Conservation (phyloP, 805 yeast species). For the Phaffomyces opuntiae region DNA sequence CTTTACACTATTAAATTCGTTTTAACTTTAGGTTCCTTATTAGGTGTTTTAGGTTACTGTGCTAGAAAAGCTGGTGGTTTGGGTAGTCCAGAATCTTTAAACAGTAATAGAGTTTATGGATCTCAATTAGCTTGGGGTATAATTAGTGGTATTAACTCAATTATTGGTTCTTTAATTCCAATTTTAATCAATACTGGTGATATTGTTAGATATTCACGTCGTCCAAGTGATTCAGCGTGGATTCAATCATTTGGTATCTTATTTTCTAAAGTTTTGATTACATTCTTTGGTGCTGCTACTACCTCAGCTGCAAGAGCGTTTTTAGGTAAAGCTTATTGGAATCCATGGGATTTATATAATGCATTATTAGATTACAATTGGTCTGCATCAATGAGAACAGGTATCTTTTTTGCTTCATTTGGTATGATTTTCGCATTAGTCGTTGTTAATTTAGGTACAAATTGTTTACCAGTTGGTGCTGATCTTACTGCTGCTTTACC, state of each 20-base stretch:
- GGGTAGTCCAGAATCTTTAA: slow-evolving; percentile 3
- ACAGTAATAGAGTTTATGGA: slow-evolving; percentile 2
- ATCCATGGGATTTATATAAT: slow-evolving; percentile 2
- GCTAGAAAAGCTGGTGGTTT: slow-evolving; percentile 8
- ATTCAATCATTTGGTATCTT: slow-evolving; percentile 1
- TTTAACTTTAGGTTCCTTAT: slow-evolving; percentile 15
- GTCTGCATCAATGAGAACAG: slow-evolving; percentile 1
- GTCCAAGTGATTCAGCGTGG: slow-evolving; percentile 3
- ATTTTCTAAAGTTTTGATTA: slow-evolving; percentile 1
- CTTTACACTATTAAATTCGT: not conserved
- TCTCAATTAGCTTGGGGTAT: slow-evolving; percentile 2
- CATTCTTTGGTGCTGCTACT: slow-evolving; percentile 3
- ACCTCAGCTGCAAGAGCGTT: slow-evolving; percentile 1
- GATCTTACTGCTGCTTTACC: slow-evolving; percentile 2
- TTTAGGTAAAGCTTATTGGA: slow-evolving; percentile 1
- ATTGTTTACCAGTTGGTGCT: slow-evolving; percentile 4
- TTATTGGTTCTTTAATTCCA: slow-evolving; percentile 2
- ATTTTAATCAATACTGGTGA: slow-evolving; percentile 3
- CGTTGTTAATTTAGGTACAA: slow-evolving; percentile 2
- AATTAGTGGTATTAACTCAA: slow-evolving; percentile 1
- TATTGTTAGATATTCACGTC: slow-evolving; percentile 2
- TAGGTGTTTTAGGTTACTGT: slow-evolving; percentile 9
- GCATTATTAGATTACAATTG: slow-evolving; percentile 1
- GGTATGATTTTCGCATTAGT: slow-evolving; percentile 2
- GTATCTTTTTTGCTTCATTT: slow-evolving; percentile 1